Conservation (phyloP, 805 yeast genomes). For the Yamadazyma scolyti region DNA sequence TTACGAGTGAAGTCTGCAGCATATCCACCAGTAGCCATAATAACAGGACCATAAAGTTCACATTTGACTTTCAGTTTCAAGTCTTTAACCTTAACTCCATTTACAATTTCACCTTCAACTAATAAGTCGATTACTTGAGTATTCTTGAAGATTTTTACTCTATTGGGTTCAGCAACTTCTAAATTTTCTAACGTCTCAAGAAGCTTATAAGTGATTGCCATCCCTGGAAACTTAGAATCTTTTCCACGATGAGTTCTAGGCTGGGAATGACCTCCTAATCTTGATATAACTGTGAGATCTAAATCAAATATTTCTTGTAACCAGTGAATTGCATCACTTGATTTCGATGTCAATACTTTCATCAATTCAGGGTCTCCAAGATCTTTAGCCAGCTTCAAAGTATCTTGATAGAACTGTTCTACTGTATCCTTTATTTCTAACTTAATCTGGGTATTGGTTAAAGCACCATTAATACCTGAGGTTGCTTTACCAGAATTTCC, state of each 20-base stretch:
- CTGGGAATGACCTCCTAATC: constrained; percentile 78
- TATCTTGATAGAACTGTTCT: constrained; percentile 60
- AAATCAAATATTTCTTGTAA: constrained; percentile 58
- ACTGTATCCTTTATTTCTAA: constrained; percentile 52
- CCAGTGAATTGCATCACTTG: constrained; percentile 71
- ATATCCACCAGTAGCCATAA: constrained; percentile 64
- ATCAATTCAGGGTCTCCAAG: constrained; percentile 59
- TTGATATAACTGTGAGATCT: constrained; percentile 64
- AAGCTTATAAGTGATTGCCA: constrained; percentile 57
- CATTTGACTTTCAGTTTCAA: constrained; percentile 26
- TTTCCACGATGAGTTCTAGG: constrained; percentile 81
- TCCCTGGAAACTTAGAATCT: constrained; percentile 61
- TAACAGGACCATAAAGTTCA: constrained; percentile 50
- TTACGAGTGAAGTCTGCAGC: constrained; percentile 59
- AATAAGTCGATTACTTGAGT: constrained; percentile 43
- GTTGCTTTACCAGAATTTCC: constrained; percentile 69
- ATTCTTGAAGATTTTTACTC: constrained; percentile 38
- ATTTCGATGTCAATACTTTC: constrained; percentile 54
- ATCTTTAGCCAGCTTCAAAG: constrained; percentile 61
- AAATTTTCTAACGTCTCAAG: constrained; percentile 47
- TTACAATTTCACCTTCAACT: constrained; percentile 13
- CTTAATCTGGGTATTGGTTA: constrained; percentile 55
- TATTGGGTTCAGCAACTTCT: constrained; percentile 41
- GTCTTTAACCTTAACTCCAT: constrained; percentile 33
- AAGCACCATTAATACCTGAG: constrained; percentile 70